Evolutionary conservation across 345 rosid species (phyloP), one percentile per base, ranked within the genome.

Genomic region (Bruguiera gymnorhiza): DNA sequence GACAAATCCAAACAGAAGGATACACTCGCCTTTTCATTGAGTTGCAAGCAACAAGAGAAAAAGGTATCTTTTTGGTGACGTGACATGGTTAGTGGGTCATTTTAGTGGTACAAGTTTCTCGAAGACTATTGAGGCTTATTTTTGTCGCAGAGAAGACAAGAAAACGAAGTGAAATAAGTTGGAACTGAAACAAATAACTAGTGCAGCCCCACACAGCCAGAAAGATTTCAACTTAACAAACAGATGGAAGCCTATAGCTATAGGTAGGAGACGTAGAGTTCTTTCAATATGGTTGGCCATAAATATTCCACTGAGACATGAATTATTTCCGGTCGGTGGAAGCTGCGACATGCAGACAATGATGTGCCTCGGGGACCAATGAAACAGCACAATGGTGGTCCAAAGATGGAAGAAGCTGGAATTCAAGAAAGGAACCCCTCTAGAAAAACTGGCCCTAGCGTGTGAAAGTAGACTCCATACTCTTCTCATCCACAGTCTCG

Each of bases 341-440:
- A 83, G 80, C 64, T 59, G 78, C 69, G 83, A 86, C 97, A 89
- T 67, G 50, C 21, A 76, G 82, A 84, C 75, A 77, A 70, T 59
- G 79, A 85, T 77, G 77, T 82, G 81, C 83, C 75, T 58, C 27
- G 63, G 84, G 87, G 95, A 87, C 88, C 89, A 85, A 65, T 57
- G 67, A 72, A 75, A 76, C 26, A 67, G 30, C 76, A 66, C 34
- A 68, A 52, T 26, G 53, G 63, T 73, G 86, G 86, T 75, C 86
- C 86, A 75, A 67, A 34, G 26, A 37, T 32, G 76, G 66, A 67
- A 65, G 73, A 72, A 67, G 60, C 24, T 54, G 34, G 67, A 67
- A 72, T 53, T 62, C 73, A 63, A 63, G 69, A 78, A 70, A 79
- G 55, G 24, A 70, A 66, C 73, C 54, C 31, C 21, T 60, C 74